Base-by-base conservation (phyloP, 306 rosid genomes). In the Lagenaria siceraria region DNA sequence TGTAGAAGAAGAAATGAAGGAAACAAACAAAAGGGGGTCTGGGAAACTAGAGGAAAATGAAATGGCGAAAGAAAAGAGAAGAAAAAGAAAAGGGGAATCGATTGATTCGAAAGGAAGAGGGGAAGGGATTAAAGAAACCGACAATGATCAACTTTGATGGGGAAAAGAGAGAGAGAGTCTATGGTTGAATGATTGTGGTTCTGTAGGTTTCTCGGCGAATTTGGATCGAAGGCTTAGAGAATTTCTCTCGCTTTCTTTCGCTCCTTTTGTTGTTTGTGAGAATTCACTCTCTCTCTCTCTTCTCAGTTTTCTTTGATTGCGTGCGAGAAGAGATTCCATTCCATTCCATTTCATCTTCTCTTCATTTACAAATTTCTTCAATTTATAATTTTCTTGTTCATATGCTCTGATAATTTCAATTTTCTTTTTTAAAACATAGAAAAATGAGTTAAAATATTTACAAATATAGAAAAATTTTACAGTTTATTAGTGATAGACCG, bases 61-160 rank as follows among this genome's bases (percentile, higher is more conserved):
- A 69, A 11, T 69, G 21, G 29, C 25, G 38, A 36, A 33, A 13
- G 49, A 64, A 19, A 64, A 7, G 27, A 38, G 25, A 70, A 14
- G 58, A 70, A 70, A 72, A 49, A 3, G 72, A 64, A 63, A 18
- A 63, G 7, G 71, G 60, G 24, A 29, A 29, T 29, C 33, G 15
- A 72, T 49, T 43, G 75, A 69, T 69, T 69, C 75, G 12, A 69
- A 69, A 69, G 53, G 54, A 42, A 27, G 65, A 59, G 36, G 65
- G 65, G 65, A 59, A 59, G 69, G 21, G 55, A 46, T 43, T 43
- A 48, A 70, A 70, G 52, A 70, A 48, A 8, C 13, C 19, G 58
- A 70, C 58, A 70, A 70, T 46, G 76, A 70, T 22, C n/a, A 17
- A 54, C 48, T 70, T 70, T 70, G 36, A 12, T 70, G 53, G 35